Evolutionary conservation across 805 yeast genomes (phyloP).

Genomic region (Wickerhamiella musiphila): DNA sequence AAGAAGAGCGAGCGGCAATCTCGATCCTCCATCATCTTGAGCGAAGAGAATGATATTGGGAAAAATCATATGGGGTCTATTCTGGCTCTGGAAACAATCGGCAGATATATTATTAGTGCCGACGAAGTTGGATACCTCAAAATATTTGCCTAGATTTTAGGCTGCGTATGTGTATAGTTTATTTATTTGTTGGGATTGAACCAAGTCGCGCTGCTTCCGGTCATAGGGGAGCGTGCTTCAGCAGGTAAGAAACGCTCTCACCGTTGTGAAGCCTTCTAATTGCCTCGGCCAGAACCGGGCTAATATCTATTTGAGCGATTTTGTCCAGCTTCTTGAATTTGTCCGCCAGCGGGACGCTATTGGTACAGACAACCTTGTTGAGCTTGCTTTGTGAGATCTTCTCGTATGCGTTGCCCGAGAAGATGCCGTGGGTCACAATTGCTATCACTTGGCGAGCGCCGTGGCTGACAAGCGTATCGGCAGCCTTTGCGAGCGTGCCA

Average conservation of each 20-base stretch:
- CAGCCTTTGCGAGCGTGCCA: conserved; percentile 90
- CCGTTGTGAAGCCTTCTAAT: conserved; percentile 91
- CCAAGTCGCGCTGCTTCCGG: background rate
- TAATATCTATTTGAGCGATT: conserved; percentile 66
- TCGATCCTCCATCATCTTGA: conserved; percentile 24
- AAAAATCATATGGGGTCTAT: conserved; percentile 36
- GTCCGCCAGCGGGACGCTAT: conserved; percentile 72
- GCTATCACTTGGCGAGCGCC: conserved; percentile 81
- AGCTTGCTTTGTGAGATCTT: conserved; percentile 53
- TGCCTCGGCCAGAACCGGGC: conserved; percentile 82
- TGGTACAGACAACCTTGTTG: conserved; percentile 70
- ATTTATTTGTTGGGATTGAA: background rate
- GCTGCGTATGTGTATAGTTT: background rate
- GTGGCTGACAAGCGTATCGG: conserved; percentile 63
- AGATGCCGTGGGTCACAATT: conserved; percentile 88
- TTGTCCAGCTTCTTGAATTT: conserved; percentile 43
- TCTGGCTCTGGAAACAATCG: conserved; percentile 32
- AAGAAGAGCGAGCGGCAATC: conserved; percentile 20
- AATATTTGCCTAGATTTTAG: conserved; percentile 25
- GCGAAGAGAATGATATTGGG: conserved; percentile 28
- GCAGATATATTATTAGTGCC: conserved; percentile 42
- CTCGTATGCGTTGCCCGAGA: conserved; percentile 67
- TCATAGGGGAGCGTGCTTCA: conserved; percentile 42
- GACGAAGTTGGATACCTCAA: conserved; percentile 53
- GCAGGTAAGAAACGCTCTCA: conserved; percentile 78